Conservation (phyloP, 2,329 filamentous ascomycete genomes). For the Phialophora tarda region DNA sequence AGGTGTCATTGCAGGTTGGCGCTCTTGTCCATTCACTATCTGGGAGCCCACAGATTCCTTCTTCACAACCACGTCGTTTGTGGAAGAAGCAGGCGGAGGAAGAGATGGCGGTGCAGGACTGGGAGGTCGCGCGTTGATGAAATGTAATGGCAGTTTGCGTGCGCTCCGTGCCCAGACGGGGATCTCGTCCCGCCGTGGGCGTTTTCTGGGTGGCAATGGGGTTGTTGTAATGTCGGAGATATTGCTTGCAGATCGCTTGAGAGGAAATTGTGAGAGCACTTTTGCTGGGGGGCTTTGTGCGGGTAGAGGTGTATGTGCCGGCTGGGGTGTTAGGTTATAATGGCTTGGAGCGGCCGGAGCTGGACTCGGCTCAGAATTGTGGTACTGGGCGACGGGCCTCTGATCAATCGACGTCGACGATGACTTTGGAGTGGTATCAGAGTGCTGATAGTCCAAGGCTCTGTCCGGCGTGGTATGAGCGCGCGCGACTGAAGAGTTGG, state of each 20-base stretch:
- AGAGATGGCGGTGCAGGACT: slow-evolving; percentile 16
- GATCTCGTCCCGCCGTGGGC: slow-evolving; percentile 58
- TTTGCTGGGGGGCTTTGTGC: slow-evolving; percentile 26
- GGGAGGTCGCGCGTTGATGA: slow-evolving; percentile 25
- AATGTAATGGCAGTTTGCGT: slow-evolving; percentile 41
- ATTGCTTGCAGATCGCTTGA: slow-evolving; percentile 39
- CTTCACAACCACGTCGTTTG: slow-evolving; percentile 33
- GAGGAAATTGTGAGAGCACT: slow-evolving; percentile 16
- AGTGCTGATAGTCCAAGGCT: slow-evolving; percentile 20
- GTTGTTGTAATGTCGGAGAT: slow-evolving; percentile 37
- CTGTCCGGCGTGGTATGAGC: slow-evolving; percentile 29
- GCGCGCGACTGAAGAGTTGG: slow-evolving; percentile 12
- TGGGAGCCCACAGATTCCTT: slow-evolving; percentile 32
- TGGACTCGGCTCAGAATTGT: slow-evolving; percentile 29
- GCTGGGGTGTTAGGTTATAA: slow-evolving; percentile 29
- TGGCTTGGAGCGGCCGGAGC: slow-evolving; percentile 17
- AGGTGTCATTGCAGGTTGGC: slow-evolving; percentile 35
- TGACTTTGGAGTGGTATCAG: slow-evolving; percentile 30
- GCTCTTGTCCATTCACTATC: slow-evolving; percentile 43
- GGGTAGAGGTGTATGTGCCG: slow-evolving; percentile 29
- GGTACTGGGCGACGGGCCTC: slow-evolving; percentile 26
- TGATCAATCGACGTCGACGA: slow-evolving; percentile 27
- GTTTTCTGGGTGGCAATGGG: slow-evolving; percentile 54
- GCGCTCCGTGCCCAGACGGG: slow-evolving; percentile 59
- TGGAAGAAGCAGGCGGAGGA: slow-evolving; percentile 29